Conservation (phyloP, 805 yeast genomes). For the Saccharomyces cerevisiae region DNA sequence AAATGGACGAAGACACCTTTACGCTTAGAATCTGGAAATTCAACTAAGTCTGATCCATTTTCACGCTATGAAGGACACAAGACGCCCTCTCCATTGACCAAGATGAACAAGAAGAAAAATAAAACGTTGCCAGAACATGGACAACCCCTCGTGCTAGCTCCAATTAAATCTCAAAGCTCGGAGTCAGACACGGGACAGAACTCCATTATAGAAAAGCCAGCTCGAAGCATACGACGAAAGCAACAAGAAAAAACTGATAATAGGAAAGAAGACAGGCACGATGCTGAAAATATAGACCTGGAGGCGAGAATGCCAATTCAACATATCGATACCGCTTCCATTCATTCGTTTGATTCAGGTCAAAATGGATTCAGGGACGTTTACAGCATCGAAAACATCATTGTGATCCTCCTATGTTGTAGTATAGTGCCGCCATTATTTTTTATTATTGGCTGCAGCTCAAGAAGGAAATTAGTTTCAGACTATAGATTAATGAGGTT, state of each 20-base stretch:
- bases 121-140: not conserved
- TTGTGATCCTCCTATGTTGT: constrained; percentile 13
- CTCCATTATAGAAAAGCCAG: not conserved
- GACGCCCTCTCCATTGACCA: not conserved
- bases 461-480: constrained; percentile 11
- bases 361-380: constrained; percentile 13
- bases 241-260: not conserved
- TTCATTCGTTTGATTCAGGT: constrained; percentile 19
- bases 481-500: constrained; percentile 22
- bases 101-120: constrained; percentile 1
- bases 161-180: not conserved
- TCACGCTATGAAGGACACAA: not conserved
- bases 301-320: constrained; percentile 13
- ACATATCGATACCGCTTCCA: constrained; percentile 16
- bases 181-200: not conserved
- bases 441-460: constrained; percentile 24
- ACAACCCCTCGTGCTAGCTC: not conserved
- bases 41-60: not conserved
- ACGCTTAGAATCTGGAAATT: not conserved
- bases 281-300: not conserved
- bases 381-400: constrained; percentile 18
- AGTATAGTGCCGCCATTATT: constrained; percentile 23
- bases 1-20: constrained; percentile 4
- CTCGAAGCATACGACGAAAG: not conserved
- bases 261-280: not conserved